A percentile compares a stretch with the other conserved stretches of the same genome.
Evolutionary conservation across 805 yeast species (phyloP).

Genomic region (Wickerhamiella parazyma): DNA sequence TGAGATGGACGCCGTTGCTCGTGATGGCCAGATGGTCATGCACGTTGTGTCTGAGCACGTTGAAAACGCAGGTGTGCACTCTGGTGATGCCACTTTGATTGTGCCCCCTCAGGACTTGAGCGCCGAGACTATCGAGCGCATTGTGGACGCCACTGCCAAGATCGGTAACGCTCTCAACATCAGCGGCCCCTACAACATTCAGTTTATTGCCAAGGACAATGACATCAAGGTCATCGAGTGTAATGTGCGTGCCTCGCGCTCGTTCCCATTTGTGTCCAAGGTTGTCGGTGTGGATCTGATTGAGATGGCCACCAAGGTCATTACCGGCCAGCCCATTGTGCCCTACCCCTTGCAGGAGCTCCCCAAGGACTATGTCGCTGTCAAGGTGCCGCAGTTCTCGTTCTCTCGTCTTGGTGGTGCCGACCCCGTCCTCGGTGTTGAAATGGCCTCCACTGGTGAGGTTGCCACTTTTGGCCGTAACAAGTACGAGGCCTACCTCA

Average conservation of each 20-base stretch:
- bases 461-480: conserved; percentile 94
- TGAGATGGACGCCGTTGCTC: conserved; percentile 98
- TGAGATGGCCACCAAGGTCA: conserved; percentile 94
- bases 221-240: conserved; percentile 97
- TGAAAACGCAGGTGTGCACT: conserved; percentile 98
- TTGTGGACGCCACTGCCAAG: conserved; percentile 91
- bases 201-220: conserved; percentile 88
- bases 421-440: conserved; percentile 95
- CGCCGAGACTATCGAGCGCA: conserved; percentile 79
- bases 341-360: conserved; percentile 84
- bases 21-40: conserved; percentile 85
- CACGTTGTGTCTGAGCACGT: conserved; percentile 98
- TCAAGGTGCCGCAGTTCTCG: conserved; percentile 94
- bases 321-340: conserved; percentile 71
- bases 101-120: conserved; percentile 95
- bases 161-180: conserved; percentile 89
- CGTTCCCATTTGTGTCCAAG: conserved; percentile 96
- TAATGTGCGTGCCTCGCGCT: conserved; percentile 98
- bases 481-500: conserved; percentile 94
- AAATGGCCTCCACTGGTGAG: conserved; percentile 99
- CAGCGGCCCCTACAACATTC: conserved; percentile 96
- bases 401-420: conserved; percentile 96
- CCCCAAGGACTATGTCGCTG: conserved; percentile 89
- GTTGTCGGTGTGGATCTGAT: conserved; percentile 92
- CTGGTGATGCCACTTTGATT: conserved; percentile 96